Evolutionary conservation across 495 filamentous ascomycete genomes (phyloP).

Genomic region (Aspergillus carlsbadensis): DNA sequence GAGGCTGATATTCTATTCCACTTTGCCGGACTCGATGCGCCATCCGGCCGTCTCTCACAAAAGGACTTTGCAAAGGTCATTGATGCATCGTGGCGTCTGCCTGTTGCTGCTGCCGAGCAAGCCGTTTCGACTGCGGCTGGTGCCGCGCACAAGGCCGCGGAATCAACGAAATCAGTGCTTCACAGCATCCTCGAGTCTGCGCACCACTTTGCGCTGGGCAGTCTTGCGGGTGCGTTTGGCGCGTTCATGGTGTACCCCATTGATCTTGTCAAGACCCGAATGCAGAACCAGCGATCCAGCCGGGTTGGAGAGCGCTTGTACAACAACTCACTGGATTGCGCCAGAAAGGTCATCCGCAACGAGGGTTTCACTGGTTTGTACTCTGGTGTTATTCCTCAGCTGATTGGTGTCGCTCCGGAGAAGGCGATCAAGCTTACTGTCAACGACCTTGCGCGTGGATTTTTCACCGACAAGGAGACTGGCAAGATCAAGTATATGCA

Average conservation of each 20-base stretch:
- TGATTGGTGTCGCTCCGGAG: conserved; percentile 95
- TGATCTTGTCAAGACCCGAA: conserved; percentile 95
- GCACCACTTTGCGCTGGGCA: conserved; percentile 87
- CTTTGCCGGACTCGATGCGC: conserved; percentile 89
- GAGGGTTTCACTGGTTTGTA: conserved; percentile 89
- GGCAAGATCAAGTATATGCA: conserved; percentile 67
- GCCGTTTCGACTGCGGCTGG: conserved; percentile 37
- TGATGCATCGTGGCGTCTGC: conserved; percentile 82
- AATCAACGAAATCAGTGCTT: conserved; percentile 56
- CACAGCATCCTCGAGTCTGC: conserved; percentile 69
- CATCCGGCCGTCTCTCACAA: conserved; percentile 78
- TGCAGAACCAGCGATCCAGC: conserved; percentile 91
- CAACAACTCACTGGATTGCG: conserved; percentile 94
- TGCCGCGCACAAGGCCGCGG: conserved; percentile 42
- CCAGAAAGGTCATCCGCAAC: conserved; percentile 85
- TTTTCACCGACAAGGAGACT: conserved; percentile 72
- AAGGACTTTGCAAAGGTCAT: conserved; percentile 91
- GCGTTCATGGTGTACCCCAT: conserved; percentile 99
- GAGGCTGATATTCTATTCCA: conserved; percentile 99
- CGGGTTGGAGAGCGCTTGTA: conserved; percentile 85
- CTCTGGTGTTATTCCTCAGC: conserved; percentile 89
- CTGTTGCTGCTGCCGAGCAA: conserved; percentile 43
- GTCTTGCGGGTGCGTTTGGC: conserved; percentile 90
- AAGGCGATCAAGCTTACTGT: conserved; percentile 99
- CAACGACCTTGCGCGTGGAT: conserved; percentile 84